Conservation (phyloP, 2,329 filamentous ascomycete species). For the Diaporthe ampelina region DNA sequence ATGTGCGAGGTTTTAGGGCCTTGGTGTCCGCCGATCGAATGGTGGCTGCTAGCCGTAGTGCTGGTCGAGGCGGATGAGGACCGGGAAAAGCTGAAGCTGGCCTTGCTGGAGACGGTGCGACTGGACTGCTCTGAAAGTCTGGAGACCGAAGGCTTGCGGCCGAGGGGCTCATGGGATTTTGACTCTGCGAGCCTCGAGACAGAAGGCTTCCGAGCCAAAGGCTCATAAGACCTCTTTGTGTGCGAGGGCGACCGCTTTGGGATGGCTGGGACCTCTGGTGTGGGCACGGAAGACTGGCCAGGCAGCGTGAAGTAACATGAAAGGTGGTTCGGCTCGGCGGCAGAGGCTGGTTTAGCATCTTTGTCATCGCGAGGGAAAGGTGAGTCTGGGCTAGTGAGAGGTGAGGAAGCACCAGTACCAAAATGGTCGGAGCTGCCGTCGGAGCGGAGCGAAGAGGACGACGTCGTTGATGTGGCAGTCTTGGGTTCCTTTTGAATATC, state of each 20-base stretch:
- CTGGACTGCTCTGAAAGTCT: constrained; percentile 69
- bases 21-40: constrained; percentile 49
- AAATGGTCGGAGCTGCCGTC: constrained; percentile 81
- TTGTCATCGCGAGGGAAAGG: constrained; percentile 56
- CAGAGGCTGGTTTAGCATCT: constrained; percentile 55
- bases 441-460: constrained; percentile 68
- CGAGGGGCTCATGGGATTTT: constrained; percentile 77
- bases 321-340: constrained; percentile 75
- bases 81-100: constrained; percentile 68
- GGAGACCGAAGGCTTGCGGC: constrained; percentile 55
- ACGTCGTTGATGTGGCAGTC: constrained; percentile 66
- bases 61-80: constrained; percentile 69
- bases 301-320: constrained; percentile 76
- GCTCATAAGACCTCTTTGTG: constrained; percentile 86
- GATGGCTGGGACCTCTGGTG: constrained; percentile 69
- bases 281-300: constrained; percentile 54
- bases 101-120: constrained; percentile 68
- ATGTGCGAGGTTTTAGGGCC: constrained; percentile 47
- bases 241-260: constrained; percentile 87
- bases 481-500: constrained; percentile 70
- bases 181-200: constrained; percentile 62
- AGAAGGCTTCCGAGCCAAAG: constrained; percentile 65
- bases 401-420: constrained; percentile 68
- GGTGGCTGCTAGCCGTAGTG: constrained; percentile 62
- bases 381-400: constrained; percentile 78